Evolutionary conservation across 495 filamentous ascomycete genomes (phyloP).

Genomic region (Penicillium salamii): DNA sequence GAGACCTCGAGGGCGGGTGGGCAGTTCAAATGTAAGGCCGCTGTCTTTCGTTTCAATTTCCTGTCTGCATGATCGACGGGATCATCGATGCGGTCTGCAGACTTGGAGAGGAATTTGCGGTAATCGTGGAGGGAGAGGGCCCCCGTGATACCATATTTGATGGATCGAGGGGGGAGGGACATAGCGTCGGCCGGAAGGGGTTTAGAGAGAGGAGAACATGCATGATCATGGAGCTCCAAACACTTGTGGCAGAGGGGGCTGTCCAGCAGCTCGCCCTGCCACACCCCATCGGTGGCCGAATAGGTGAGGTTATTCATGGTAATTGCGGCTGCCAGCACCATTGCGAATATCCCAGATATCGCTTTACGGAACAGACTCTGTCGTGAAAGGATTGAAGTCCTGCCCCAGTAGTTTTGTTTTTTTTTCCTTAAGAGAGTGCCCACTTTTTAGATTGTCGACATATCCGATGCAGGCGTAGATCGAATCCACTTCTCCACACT

Average conservation of each 20-base stretch:
- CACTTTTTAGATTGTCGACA: conserved; percentile 8
- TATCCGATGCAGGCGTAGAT: conserved; percentile 7
- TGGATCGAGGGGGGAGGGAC: conserved; percentile 22
- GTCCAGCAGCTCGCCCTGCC: conserved; percentile 20
- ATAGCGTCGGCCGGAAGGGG: conserved; percentile 18
- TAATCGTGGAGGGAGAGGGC: conserved; percentile 34
- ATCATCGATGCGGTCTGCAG: conserved; percentile 25
- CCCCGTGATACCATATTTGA: conserved; percentile 22
- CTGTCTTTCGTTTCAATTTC: conserved; percentile 38
- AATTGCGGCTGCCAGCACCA: not conserved
- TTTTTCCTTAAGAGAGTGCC: not conserved
- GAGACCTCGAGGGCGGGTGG: conserved; percentile 15
- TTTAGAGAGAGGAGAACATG: conserved; percentile 14
- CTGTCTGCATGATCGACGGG: conserved; percentile 24
- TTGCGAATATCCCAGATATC: not conserved
- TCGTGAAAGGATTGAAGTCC: conserved; percentile 6
- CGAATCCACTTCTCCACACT: conserved; percentile 10
- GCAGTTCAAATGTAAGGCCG: conserved; percentile 33
- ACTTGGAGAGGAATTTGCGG: conserved; percentile 31
- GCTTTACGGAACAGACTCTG: too few species aligned
- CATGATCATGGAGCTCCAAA: conserved; percentile 11
- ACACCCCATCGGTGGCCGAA: conserved; percentile 10
- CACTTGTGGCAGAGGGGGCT: conserved; percentile 18
- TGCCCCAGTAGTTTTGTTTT: conserved; percentile 5
- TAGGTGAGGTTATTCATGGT: conserved; percentile 10